Conservation (phyloP, 2,329 filamentous ascomycete species). For the Epichloe sylvatica region DNA sequence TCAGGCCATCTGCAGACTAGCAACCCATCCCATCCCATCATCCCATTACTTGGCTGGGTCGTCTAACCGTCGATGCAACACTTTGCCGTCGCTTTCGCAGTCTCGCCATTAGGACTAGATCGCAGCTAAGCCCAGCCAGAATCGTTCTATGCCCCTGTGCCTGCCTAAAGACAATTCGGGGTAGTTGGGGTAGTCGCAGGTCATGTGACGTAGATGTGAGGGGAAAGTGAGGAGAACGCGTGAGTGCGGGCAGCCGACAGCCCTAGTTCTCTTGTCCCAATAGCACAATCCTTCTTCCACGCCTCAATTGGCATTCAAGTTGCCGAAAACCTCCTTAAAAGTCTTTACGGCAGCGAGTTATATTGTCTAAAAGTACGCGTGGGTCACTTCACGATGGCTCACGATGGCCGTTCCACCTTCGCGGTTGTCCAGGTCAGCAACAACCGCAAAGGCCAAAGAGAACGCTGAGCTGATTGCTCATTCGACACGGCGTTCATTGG, state of each 20-base stretch:
- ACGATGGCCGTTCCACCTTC: not conserved
- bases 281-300: not conserved
- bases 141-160: not conserved
- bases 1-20: not conserved
- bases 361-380: not conserved
- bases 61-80: not conserved
- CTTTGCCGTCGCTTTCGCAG: not conserved
- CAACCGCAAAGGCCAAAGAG: not conserved
- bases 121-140: not conserved
- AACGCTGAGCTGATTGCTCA: not conserved
- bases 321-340: no score
- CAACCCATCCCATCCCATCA: not conserved
- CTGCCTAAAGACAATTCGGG: slow-evolving; percentile 6
- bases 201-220: slow-evolving; percentile 20
- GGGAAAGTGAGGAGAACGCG: slow-evolving; percentile 13
- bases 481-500: not conserved
- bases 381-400: not conserved
- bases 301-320: not conserved
- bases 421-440: not conserved
- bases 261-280: not conserved
- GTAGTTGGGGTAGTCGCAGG: slow-evolving; percentile 11
- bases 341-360: not conserved
- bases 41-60: not conserved
- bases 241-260: not conserved
- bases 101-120: not conserved